A percentile compares a stretch with the other conserved stretches of the same genome.
Conservation (phyloP, 148 eudicot species). For the Rheum nobile region DNA sequence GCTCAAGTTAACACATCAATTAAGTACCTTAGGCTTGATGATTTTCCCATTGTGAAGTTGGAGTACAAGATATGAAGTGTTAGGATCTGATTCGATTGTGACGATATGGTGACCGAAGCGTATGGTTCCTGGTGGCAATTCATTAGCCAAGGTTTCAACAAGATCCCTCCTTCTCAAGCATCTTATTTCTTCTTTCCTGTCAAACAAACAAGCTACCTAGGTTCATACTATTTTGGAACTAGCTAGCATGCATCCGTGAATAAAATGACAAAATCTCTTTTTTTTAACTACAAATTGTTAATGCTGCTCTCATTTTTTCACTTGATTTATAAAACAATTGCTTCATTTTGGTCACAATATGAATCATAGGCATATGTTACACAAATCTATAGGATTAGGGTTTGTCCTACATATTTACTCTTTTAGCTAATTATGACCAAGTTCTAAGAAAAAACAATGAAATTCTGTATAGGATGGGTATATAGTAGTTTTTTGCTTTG, state of each 20-base stretch:
- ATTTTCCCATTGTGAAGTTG: slow-evolving; percentile 27
- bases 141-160: slow-evolving; percentile 30
- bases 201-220: background rate
- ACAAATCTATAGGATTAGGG: too few relatives aligned
- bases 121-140: slow-evolving; percentile 30
- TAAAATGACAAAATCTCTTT: too few relatives aligned
- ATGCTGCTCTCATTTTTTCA: too few relatives aligned
- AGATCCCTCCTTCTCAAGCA: slow-evolving; percentile 38
- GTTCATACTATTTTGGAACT: background rate
- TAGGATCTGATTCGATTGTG: slow-evolving; percentile 19
- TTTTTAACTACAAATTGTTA: too few relatives aligned
- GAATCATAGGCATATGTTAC: too few relatives aligned
- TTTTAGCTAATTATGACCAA: too few relatives aligned
- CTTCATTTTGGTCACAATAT: too few relatives aligned
- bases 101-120: slow-evolving; percentile 30
- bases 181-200: slow-evolving; percentile 12
- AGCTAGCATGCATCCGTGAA: background rate
- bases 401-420: too few relatives aligned
- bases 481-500: too few relatives aligned
- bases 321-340: too few relatives aligned
- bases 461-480: too few relatives aligned
- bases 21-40: slow-evolving; percentile 34
- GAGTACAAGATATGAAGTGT: slow-evolving; percentile 17
- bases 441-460: too few relatives aligned
- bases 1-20: background rate